Evolutionary conservation across 1,284 basidiomycete genomes (phyloP).

Genomic region (Leccinum pallidistipes): DNA sequence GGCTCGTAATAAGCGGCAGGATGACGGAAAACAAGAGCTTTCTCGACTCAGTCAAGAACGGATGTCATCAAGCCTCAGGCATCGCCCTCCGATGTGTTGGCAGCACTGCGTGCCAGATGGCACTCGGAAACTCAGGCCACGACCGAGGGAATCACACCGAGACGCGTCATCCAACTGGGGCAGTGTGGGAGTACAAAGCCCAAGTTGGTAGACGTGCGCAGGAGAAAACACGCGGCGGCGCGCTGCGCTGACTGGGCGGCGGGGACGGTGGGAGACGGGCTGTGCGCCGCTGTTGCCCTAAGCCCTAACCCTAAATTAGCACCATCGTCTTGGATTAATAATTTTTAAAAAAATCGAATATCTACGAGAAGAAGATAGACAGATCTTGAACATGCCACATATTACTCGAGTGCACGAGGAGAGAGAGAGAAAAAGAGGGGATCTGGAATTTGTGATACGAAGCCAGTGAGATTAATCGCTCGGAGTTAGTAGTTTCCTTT

Average conservation of each 20-base stretch:
- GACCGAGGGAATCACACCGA: background rate
- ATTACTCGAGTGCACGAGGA: background rate
- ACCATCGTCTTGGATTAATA: background rate
- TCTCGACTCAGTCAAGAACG: background rate
- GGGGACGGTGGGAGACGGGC: conserved; percentile 18
- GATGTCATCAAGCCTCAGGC: background rate
- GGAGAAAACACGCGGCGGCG: conserved; percentile 28
- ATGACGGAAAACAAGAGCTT: conserved; percentile 1
- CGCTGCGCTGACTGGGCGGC: conserved; percentile 7
- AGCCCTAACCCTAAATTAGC: conserved; percentile 31
- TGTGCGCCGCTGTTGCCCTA: conserved; percentile 24
- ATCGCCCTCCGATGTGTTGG: background rate
- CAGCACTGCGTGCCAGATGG: background rate
- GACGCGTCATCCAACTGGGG: background rate
- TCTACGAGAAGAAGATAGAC: background rate
- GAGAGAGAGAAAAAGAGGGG: background rate
- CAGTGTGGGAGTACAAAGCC: conserved; percentile 2
- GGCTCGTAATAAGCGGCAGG: conserved; percentile 9
- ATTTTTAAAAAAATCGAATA: background rate
- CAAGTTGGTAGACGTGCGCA: background rate
- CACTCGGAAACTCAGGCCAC: background rate
- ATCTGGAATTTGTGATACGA: conserved; percentile 17
- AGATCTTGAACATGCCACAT: background rate
- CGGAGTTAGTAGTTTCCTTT: conserved; percentile 13
- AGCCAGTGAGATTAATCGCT: conserved; percentile 12